Conservation (phyloP, 768 basidiomycete species). For the Tephrocybe sp. region DNA sequence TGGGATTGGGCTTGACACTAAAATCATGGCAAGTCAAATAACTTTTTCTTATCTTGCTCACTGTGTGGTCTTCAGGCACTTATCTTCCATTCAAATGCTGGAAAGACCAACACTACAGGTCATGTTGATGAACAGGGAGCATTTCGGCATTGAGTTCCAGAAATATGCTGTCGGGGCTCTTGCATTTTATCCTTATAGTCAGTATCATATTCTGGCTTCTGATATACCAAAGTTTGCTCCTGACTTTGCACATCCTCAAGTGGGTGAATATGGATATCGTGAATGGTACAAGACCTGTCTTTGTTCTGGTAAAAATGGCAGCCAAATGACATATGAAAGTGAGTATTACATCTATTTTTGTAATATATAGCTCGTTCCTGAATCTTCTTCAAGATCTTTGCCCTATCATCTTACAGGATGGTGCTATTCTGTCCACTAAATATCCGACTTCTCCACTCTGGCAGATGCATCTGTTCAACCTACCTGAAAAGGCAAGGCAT, state of each 20-base stretch:
- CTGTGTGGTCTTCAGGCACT: too few species aligned
- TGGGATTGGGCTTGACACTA: neutral
- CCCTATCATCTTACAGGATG: neutral
- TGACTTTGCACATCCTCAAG: neutral
- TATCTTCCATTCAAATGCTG: neutral
- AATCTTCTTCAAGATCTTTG: too few species aligned
- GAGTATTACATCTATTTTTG: too few species aligned
- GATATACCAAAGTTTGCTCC: neutral
- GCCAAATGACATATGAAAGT: slow-evolving; percentile 1
- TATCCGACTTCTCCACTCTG: too few species aligned
- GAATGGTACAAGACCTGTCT: neutral
- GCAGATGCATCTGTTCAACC: too few species aligned
- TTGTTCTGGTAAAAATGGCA: neutral
- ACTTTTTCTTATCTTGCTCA: too few species aligned
- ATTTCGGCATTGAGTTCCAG: neutral
- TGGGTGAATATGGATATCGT: neutral
- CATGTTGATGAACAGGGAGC: neutral
- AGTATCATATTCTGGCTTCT: neutral
- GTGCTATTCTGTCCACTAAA: neutral
- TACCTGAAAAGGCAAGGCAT: too few species aligned
- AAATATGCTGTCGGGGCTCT: slow-evolving; percentile 1
- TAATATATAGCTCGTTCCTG: too few species aligned
- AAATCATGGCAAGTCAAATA: too few species aligned
- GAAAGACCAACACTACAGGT: slow-evolving; percentile 1
- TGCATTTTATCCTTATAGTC: neutral